Evolutionary conservation across 1,284 basidiomycete species (phyloP).

Genomic region (Moniliophthora roreri): DNA sequence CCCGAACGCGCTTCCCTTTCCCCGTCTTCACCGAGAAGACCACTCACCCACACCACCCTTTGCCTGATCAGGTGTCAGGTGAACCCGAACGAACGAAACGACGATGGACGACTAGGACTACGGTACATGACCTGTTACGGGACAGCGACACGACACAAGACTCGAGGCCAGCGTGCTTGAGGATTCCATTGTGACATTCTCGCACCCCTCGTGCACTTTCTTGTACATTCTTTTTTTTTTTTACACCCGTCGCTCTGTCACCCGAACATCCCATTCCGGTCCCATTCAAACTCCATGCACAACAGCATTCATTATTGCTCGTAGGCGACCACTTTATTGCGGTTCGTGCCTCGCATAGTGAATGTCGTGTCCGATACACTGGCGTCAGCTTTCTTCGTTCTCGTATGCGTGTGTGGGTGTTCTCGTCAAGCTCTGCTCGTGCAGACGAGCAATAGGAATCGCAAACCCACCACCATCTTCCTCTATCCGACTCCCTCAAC

Average conservation of each 20-base stretch:
- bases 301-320: slow-evolving; percentile 32
- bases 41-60: not conserved
- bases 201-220: slow-evolving; percentile 51
- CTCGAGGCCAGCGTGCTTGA: slow-evolving; percentile 50
- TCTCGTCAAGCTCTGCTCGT: not conserved
- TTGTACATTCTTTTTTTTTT: slow-evolving; percentile 51
- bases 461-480: not conserved
- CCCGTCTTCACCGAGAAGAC: not conserved
- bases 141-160: slow-evolving; percentile 72
- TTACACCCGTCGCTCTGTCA: slow-evolving; percentile 36
- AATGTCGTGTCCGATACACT: slow-evolving; percentile 53
- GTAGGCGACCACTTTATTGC: slow-evolving; percentile 73
- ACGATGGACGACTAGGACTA: slow-evolving; percentile 33
- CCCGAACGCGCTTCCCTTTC: slow-evolving; percentile 1
- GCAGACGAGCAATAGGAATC: slow-evolving; percentile 3
- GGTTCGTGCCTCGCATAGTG: slow-evolving; percentile 65
- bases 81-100: slow-evolving; percentile 5
- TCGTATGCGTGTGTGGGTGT: not conserved
- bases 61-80: not conserved
- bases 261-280: slow-evolving; percentile 43
- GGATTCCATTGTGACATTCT: slow-evolving; percentile 48
- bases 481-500: slow-evolving; percentile 1
- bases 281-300: slow-evolving; percentile 49
- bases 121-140: slow-evolving; percentile 43
- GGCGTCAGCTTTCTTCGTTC: slow-evolving; percentile 42